Evolutionary conservation across 2,329 filamentous ascomycete species (phyloP).

Genomic region (Alternaria gaisen): DNA sequence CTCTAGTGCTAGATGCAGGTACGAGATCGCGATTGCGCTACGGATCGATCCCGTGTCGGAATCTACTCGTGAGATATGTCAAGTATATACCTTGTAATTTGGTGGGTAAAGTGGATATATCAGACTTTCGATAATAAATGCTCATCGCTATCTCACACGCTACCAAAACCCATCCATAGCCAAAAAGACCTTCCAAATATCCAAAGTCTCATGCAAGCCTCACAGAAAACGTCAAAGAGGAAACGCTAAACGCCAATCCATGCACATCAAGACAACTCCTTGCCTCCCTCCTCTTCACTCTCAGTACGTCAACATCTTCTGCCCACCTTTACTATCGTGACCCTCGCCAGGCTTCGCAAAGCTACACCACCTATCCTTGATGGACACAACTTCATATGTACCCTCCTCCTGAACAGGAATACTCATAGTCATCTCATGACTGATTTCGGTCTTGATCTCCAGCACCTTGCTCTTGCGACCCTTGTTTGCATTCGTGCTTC

Average conservation of each 20-base stretch:
- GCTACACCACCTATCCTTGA: constrained; percentile 91
- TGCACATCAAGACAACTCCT: constrained; percentile 1
- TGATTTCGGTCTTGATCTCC: constrained; percentile 89
- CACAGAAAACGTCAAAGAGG: background rate
- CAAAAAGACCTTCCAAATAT: constrained; percentile 2
- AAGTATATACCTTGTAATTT: background rate
- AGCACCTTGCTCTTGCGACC: constrained; percentile 72
- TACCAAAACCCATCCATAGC: background rate
- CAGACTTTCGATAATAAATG: background rate
- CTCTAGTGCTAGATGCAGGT: constrained; percentile 1
- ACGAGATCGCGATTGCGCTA: constrained; percentile 5
- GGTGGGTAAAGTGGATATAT: background rate
- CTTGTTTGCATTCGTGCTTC: constrained; percentile 81
- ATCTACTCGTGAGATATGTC: background rate
- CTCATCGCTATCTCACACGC: background rate
- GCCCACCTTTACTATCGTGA: constrained; percentile 41
- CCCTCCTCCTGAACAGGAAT: constrained; percentile 91
- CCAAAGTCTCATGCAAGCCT: background rate
- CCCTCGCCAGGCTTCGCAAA: constrained; percentile 76
- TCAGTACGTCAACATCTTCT: constrained; percentile 53
- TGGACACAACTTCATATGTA: constrained; percentile 95
- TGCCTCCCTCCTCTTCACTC: background rate
- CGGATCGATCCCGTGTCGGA: background rate
- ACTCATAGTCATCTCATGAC: constrained; percentile 80
- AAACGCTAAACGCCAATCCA: constrained; percentile 10